Evolutionary conservation across 1,139 yeast species (phyloP).

Genomic region (Diutina siamensis): DNA sequence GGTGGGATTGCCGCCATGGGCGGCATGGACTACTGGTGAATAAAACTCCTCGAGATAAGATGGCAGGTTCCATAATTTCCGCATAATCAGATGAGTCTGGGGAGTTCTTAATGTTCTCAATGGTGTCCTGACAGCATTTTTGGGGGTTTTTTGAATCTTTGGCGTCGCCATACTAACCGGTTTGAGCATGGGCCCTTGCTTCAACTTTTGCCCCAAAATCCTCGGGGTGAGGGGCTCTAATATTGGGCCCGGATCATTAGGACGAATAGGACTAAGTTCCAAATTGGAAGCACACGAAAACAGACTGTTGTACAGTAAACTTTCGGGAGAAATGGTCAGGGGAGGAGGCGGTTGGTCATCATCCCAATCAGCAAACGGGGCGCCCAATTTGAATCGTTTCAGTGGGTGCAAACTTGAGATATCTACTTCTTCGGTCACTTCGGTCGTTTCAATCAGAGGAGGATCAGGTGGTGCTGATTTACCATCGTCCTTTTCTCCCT

Average conservation of each 20-base stretch:
- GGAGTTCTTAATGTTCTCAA: constrained; percentile 29
- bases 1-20: constrained; percentile 1
- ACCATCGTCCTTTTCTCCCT: constrained; percentile 10
- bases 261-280: constrained; percentile 49
- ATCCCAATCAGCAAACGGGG: constrained; percentile 9
- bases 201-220: background rate
- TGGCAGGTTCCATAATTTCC: constrained; percentile 52
- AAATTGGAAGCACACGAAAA: constrained; percentile 55
- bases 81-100: constrained; percentile 29
- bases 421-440: too few species aligned
- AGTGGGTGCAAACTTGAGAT: too few species aligned
- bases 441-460: too few species aligned
- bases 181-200: constrained; percentile 1
- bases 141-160: constrained; percentile 10
- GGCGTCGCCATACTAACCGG: background rate
- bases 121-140: constrained; percentile 22
- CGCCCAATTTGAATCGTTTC: background rate
- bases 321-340: background rate
- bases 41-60: constrained; percentile 57
- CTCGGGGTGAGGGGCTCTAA: constrained; percentile 46
- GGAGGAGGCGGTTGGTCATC: constrained; percentile 8
- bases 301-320: background rate
- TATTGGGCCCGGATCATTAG: constrained; percentile 50
- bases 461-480: too few species aligned
- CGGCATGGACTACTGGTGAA: constrained; percentile 32